Percentiles rank a stretch among this genome's conserved stretches.
These are phyloP conservation scores for Eucalyptus cloeziana DNA, from an alignment of 345 rosid species.

Conservation along the genomic window DNA sequence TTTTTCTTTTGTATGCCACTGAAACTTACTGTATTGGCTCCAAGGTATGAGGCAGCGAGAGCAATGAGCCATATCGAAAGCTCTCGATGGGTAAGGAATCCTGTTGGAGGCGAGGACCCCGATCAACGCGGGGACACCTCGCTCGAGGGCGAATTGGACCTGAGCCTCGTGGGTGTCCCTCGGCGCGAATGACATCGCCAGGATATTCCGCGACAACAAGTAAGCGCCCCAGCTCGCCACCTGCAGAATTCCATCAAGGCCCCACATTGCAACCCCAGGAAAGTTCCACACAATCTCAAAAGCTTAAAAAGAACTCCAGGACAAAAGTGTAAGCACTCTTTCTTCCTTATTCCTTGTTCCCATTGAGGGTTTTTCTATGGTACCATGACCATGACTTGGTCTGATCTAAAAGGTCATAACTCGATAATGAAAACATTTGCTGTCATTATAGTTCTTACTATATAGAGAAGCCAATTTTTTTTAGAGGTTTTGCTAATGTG, in stretches of 20 bases:
- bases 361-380: background rate
- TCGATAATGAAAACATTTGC: background rate
- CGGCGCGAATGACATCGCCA: conserved; percentile 85
- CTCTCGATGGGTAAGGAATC: conserved; percentile 78
- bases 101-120: conserved; percentile 83
- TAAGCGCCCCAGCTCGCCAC: conserved; percentile 96
- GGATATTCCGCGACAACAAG: conserved; percentile 52
- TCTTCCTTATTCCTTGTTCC: background rate
- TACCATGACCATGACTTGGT: background rate
- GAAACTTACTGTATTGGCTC: conserved; percentile 50
- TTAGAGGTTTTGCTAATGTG: background rate
- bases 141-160: conserved; percentile 86
- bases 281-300: background rate
- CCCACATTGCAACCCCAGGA: background rate
- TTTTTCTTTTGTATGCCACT: background rate
- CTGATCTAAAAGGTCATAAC: background rate
- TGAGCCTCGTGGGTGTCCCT: conserved; percentile 93
- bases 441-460: background rate
- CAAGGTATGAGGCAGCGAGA: conserved; percentile 97
- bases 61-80: conserved; percentile 96
- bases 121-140: conserved; percentile 90
- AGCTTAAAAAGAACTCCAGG: background rate
- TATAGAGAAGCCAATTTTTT: background rate
- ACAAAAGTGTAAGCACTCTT: background rate
- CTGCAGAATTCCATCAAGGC: conserved; percentile 5